These are phyloP conservation scores for Pneumocystis wakefieldiae DNA, from an alignment of 1,139 yeast genomes.

Conservation along the genomic window DNA sequence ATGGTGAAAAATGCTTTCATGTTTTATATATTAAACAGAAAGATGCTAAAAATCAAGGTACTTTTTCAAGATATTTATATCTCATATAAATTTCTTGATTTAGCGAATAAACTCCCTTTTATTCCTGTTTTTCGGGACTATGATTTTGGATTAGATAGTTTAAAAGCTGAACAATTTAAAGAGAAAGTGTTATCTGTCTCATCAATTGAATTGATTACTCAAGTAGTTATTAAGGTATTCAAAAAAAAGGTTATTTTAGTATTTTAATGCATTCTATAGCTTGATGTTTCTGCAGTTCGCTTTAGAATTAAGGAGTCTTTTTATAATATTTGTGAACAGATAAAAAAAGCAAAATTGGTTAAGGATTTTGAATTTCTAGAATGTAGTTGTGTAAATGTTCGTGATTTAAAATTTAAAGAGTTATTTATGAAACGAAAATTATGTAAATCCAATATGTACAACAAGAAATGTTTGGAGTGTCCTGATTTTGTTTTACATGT, in stretches of 20 bases:
- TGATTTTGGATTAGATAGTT: constrained; percentile 1
- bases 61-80: neutral
- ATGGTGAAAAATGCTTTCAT: constrained; percentile 8
- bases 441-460: constrained; percentile 27
- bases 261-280: neutral
- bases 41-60: constrained; percentile 9
- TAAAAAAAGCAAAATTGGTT: neutral
- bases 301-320: constrained; percentile 6
- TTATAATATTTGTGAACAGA: constrained; percentile 2
- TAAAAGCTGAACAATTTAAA: constrained; percentile 1
- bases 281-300: constrained; percentile 5
- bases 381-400: constrained; percentile 14
- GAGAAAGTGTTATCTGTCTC: constrained; percentile 12
- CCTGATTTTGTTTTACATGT: constrained; percentile 14
- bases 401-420: constrained; percentile 23
- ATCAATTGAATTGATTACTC: constrained; percentile 14
- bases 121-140: constrained; percentile 8
- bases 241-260: neutral
- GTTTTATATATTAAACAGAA: constrained; percentile 5
- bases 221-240: constrained; percentile 2
- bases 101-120: constrained; percentile 11
- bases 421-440: constrained; percentile 33
- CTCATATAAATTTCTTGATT: neutral
- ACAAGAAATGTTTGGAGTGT: constrained; percentile 19
- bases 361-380: constrained; percentile 2